Conservation (phyloP, 805 yeast genomes). For the Clavispora carvajalis region DNA sequence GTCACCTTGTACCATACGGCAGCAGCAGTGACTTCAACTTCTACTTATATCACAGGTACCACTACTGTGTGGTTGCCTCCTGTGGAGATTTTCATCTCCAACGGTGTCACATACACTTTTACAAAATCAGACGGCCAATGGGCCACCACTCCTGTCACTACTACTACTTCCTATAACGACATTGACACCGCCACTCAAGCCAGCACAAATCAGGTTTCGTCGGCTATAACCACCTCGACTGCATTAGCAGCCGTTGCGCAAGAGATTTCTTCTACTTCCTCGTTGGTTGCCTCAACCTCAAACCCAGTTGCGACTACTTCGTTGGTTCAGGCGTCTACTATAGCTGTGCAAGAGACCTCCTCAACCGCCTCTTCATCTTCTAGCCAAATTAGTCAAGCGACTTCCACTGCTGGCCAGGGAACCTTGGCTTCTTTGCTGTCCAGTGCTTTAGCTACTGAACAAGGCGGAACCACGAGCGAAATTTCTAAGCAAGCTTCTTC, state of each 20-base stretch:
- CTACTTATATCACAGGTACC: slow-evolving; percentile 40
- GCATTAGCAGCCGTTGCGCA: slow-evolving; percentile 7
- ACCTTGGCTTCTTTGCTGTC: slow-evolving; percentile 8
- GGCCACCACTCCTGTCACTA: slow-evolving; percentile 31
- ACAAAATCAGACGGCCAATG: slow-evolving; percentile 33
- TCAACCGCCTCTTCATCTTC: slow-evolving; percentile 4
- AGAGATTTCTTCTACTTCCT: slow-evolving; percentile 8
- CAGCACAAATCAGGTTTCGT: slow-evolving; percentile 11
- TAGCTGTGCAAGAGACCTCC: slow-evolving; percentile 3
- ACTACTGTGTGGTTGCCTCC: slow-evolving; percentile 47
- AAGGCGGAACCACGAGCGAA: slow-evolving; percentile 10
- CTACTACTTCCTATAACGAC: slow-evolving; percentile 22
- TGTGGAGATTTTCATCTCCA: slow-evolving; percentile 47
- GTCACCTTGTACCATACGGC: slow-evolving; percentile 57
- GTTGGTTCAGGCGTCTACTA: slow-evolving; percentile 5
- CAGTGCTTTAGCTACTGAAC: slow-evolving; percentile 12
- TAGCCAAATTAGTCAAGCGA: slow-evolving; percentile 8
- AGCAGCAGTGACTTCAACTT: slow-evolving; percentile 42
- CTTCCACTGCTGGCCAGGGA: slow-evolving; percentile 4
- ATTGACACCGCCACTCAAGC: slow-evolving; percentile 3
- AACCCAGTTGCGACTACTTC: slow-evolving; percentile 30
- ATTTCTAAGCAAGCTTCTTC: slow-evolving; percentile 15
- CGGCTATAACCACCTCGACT: slow-evolving; percentile 8
- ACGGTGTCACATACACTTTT: slow-evolving; percentile 46
- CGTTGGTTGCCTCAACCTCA: slow-evolving; percentile 14